phyloP scores from a whole-genome alignment of 352 stramenopile genomes.

The Globisporangium megalacanthum region DNA sequence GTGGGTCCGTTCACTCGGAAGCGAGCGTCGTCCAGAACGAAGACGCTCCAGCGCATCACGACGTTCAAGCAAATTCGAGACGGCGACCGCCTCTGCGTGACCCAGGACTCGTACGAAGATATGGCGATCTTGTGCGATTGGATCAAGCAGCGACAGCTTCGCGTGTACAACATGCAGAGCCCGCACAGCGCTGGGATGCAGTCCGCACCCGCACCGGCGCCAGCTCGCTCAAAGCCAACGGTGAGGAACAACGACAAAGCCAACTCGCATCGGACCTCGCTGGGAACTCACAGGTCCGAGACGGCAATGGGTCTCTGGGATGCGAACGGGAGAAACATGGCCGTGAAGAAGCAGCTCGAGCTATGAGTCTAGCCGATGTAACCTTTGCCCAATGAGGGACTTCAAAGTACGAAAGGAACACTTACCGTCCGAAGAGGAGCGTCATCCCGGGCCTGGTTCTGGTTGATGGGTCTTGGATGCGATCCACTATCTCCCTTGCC shows the following conservation, averaged over 20 bases:
- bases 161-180: conserved; percentile 21
- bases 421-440: no score
- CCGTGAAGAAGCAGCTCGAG: conserved; percentile 16
- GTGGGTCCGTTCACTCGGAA: neutral
- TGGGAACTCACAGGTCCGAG: no score
- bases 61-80: conserved; percentile 37
- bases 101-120: conserved; percentile 55
- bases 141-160: conserved; percentile 45
- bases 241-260: neutral
- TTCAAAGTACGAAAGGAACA: no score
- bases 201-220: no score
- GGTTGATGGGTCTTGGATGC: no score
- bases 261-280: neutral
- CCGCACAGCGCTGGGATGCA: neutral
- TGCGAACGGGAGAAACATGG: conserved; percentile 42
- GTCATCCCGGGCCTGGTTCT: no score
- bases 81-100: conserved; percentile 55
- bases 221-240: neutral
- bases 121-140: conserved; percentile 65
- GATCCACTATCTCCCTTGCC: no score
- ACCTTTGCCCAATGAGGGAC: no score
- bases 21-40: neutral
- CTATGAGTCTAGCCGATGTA: neutral
- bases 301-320: conserved; percentile 35
- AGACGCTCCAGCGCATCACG: conserved; percentile 26